phyloP scores from a whole-genome alignment of 2,329 filamentous ascomycete species.

The Sporothrix globosa region DNA sequence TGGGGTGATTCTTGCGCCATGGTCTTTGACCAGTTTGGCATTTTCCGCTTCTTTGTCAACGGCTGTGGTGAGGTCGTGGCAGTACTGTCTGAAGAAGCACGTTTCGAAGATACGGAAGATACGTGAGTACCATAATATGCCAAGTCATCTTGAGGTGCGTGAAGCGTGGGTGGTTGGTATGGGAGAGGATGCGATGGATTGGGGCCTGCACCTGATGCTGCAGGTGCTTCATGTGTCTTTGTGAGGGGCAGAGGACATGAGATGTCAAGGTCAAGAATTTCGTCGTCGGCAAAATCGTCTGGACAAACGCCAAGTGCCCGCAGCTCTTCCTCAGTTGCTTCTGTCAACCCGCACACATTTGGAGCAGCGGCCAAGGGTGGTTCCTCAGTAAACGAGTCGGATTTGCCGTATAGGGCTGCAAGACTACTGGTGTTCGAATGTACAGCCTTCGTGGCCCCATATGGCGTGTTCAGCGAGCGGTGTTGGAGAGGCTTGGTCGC shows the following conservation, averaged over 20 bases:
- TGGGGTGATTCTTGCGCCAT: constrained; percentile 45
- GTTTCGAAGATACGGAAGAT: constrained; percentile 45
- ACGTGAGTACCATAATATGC: neutral
- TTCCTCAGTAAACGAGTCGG: constrained; percentile 53
- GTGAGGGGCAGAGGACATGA: constrained; percentile 54
- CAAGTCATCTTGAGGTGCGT: constrained; percentile 37
- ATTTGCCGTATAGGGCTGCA: constrained; percentile 32
- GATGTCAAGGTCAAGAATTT: constrained; percentile 71
- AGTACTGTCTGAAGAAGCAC: constrained; percentile 46
- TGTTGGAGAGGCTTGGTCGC: constrained; percentile 40
- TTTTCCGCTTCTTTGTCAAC: constrained; percentile 62
- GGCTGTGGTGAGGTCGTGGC: constrained; percentile 40
- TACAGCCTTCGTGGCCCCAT: constrained; percentile 12
- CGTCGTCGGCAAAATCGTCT: constrained; percentile 85
- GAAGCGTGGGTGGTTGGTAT: constrained; percentile 61
- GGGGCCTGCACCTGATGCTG: neutral
- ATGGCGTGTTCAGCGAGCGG: constrained; percentile 45
- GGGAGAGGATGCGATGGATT: constrained; percentile 67
- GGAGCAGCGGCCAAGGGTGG: constrained; percentile 37
- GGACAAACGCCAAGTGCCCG: constrained; percentile 56
- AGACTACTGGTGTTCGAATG: constrained; percentile 10
- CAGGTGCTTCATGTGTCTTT: constrained; percentile 40
- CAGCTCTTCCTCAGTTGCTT: constrained; percentile 25
- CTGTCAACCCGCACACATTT: neutral
- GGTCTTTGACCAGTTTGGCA: constrained; percentile 59